Evolutionary conservation across 352 stramenopile species (phyloP), one percentile per base, ranked within the genome.

Genomic region (Globisporangium spinosum): DNA sequence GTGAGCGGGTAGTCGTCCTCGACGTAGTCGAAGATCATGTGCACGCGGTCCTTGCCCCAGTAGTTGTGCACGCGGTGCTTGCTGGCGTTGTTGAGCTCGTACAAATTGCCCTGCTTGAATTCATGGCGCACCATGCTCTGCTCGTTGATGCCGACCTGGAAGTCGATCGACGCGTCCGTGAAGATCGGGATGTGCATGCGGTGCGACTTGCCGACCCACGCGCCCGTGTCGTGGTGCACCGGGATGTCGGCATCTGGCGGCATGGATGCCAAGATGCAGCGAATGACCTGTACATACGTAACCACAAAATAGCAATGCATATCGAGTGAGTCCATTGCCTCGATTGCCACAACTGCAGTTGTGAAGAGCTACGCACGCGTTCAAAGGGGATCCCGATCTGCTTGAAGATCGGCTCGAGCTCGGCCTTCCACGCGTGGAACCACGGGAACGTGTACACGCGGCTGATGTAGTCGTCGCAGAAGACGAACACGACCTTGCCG

Each of bases 41-140:
- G 97, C 25, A 99, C 94, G 38, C 97, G 92, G 74, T 94, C 75
- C 53, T 95, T 71, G 27, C 87, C 74, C 76, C 85, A 97, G 65
- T 94, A 86, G 82, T 99, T 99, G 61, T 90, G 92, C 25, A 99
- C 90, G 45, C 76, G 70, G 79, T 99, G 97, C 71, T 98, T 98
- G 70, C 94, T 96, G 67, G 98, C 96, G 78, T 99, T 99, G 85
- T 99, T 99, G 64, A 99, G 95, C 85, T 99, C 98, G 83, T 99
- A 98, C 3, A 99, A 85, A 51, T 95, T 84, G 62, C 96, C 97
- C 65, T 98, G 89, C 67, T 89, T 77, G 69, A 98, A 98, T 69
- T 94, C 80, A 60, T 97, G 87, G n/a, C 94, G 87, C 70, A 90
- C 68, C 88, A 99, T 92, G 20, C 65, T 76, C 8, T 97, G 65